phyloP scores from a whole-genome alignment of 768 basidiomycete species.

The Termitomyces titanicus region DNA sequence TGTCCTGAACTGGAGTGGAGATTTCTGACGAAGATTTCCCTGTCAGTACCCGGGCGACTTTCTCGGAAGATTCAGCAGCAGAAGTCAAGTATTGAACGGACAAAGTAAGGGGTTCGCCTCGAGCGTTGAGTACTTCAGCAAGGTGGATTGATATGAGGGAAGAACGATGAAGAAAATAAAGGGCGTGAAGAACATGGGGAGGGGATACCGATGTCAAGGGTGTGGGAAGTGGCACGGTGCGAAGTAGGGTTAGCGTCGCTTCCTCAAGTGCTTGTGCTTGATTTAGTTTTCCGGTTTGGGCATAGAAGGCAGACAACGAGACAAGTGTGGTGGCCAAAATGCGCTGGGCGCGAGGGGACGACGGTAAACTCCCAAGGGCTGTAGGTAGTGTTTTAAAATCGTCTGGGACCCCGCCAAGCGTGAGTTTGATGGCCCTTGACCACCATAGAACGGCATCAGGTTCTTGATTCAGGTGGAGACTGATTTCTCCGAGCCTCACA shows the following conservation, averaged over 20 bases:
- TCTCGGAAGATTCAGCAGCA: constrained; percentile 68
- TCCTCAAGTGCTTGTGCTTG: constrained; percentile 59
- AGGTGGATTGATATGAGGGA: constrained; percentile 71
- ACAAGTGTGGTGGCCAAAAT: constrained; percentile 57
- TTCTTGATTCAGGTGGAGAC: constrained; percentile 47
- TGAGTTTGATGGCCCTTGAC: constrained; percentile 51
- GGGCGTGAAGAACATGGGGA: constrained; percentile 57
- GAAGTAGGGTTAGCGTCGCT: constrained; percentile 49
- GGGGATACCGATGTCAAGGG: constrained; percentile 42
- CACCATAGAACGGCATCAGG: constrained; percentile 67
- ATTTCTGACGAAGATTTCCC: constrained; percentile 35
- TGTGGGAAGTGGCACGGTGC: constrained; percentile 46
- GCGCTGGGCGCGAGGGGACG: constrained; percentile 62
- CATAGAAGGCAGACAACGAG: constrained; percentile 70
- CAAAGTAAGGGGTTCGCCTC: constrained; percentile 30
- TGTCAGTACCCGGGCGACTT: constrained; percentile 52
- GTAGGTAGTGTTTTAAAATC: constrained; percentile 16
- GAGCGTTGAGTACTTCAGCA: constrained; percentile 67
- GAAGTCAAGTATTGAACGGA: constrained; percentile 55
- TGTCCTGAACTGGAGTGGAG: constrained; percentile 23
- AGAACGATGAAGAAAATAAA: constrained; percentile 69
- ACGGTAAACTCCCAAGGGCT: constrained; percentile 38
- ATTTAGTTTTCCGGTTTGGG: constrained; percentile 50
- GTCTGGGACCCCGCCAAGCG: constrained; percentile 26
- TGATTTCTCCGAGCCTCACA: constrained; percentile 65